A percentile compares a stretch with the other conserved stretches of the same genome.
These are phyloP conservation scores for Echinosophora koreensis DNA, from an alignment of 306 rosid species.

Conservation along the genomic window DNA sequence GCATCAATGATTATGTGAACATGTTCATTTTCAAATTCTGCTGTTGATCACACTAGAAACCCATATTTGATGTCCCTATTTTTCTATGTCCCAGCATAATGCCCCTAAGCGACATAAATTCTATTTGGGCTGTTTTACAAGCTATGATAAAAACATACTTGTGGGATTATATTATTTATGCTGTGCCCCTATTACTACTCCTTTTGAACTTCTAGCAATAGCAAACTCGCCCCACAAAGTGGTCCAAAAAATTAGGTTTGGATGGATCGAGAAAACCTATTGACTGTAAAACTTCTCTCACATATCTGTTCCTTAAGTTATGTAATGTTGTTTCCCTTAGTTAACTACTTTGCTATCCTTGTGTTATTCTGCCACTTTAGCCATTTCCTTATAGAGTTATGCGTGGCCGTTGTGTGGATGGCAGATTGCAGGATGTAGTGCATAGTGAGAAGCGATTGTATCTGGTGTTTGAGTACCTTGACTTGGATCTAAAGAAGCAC, in stretches of 20 bases:
- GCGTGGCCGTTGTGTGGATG: constrained; percentile 40
- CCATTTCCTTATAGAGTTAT: constrained; percentile 22
- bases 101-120: not conserved
- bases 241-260: constrained; percentile 1
- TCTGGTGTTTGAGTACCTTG: constrained; percentile 96
- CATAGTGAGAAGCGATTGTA: constrained; percentile 93
- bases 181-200: not conserved
- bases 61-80: not conserved
- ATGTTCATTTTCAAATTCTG: not conserved
- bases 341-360: constrained; percentile 15
- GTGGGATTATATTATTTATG: not conserved
- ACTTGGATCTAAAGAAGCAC: constrained; percentile 96
- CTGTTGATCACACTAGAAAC: not conserved
- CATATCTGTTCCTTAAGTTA: constrained; percentile 11
- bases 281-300: not conserved
- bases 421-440: constrained; percentile 95
- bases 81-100: constrained; percentile 1
- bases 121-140: not conserved
- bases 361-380: constrained; percentile 35
- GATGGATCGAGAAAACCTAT: constrained; percentile 1
- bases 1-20: not conserved
- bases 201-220: too few species aligned
- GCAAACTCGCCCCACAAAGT: too few species aligned
- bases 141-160: constrained; percentile 13
- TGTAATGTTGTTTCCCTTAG: constrained; percentile 27